Percentiles rank a stretch among this genome's conserved stretches.
phyloP scores from a whole-genome alignment of 106 monocot genomes.

The Acorus gramineus region DNA sequence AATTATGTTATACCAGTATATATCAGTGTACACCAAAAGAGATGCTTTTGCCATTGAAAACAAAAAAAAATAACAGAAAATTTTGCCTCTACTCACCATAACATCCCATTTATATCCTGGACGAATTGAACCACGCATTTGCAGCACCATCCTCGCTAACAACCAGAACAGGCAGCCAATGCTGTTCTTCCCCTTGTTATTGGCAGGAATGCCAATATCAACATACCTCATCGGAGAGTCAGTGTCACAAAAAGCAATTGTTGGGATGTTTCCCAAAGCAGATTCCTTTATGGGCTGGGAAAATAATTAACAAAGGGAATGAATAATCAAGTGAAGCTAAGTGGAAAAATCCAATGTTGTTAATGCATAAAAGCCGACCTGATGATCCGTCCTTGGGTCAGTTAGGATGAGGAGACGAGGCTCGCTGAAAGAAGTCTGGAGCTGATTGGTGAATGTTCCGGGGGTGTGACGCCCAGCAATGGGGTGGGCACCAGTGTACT shows the following conservation, averaged over 20 bases:
- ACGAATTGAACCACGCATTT: slow-evolving; percentile 75
- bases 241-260: slow-evolving; percentile 84
- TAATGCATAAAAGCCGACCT: slow-evolving; percentile 25
- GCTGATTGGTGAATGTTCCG: slow-evolving; percentile 84
- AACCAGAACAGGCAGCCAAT: slow-evolving; percentile 95
- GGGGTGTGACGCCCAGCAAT: slow-evolving; percentile 94
- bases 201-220: slow-evolving; percentile 88
- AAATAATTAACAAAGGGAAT: not conserved
- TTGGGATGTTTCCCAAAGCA: slow-evolving; percentile 84
- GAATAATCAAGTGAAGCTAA: not conserved
- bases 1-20: no score
- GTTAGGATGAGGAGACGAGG: slow-evolving; percentile 90
- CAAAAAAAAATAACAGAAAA: not conserved
- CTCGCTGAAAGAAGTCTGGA: slow-evolving; percentile 85
- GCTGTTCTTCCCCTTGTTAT: slow-evolving; percentile 82
- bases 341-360: no score
- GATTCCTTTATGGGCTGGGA: slow-evolving; percentile 81
- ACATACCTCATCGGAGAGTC: slow-evolving; percentile 85
- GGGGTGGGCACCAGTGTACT: slow-evolving; percentile 85
- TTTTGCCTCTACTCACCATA: slow-evolving; percentile 38
- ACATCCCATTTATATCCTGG: slow-evolving; percentile 76
- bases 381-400: slow-evolving; percentile 87
- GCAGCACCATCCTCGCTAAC: slow-evolving; percentile 82
- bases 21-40: no score
- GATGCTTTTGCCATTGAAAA: not conserved